These are phyloP conservation scores for Yamadazyma trypodendri DNA, from an alignment of 1,139 yeast genomes.

Conservation along the genomic window DNA sequence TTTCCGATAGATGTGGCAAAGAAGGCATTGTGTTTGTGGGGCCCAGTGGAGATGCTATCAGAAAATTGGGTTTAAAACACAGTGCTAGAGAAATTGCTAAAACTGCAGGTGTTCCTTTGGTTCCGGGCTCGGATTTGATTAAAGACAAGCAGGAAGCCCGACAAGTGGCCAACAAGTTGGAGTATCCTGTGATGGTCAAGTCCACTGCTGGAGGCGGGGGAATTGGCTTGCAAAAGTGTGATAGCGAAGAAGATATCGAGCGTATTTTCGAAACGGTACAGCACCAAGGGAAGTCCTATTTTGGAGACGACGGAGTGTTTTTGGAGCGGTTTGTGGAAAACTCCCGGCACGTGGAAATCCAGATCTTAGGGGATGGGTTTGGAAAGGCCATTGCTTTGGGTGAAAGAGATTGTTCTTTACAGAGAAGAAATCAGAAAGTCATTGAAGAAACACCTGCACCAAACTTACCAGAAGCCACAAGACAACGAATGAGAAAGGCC, in stretches of 20 bases:
- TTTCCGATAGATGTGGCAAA: conserved; percentile 78
- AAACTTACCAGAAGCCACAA: conserved; percentile 75
- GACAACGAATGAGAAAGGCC: conserved; percentile 73
- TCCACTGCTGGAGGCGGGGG: conserved; percentile 99
- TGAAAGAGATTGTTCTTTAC: conserved; percentile 96
- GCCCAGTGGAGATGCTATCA: conserved; percentile 78
- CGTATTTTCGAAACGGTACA: conserved; percentile 85
- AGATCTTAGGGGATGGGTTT: conserved; percentile 91
- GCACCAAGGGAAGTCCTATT: conserved; percentile 89
- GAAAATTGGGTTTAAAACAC: conserved; percentile 89
- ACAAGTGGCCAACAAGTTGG: conserved; percentile 71
- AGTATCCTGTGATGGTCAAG: conserved; percentile 93
- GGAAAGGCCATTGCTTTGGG: conserved; percentile 93
- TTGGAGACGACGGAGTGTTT: conserved; percentile 94
- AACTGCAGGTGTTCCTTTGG: conserved; percentile 87
- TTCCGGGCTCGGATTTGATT: conserved; percentile 89
- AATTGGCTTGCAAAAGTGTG: conserved; percentile 92
- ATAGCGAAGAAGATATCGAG: conserved; percentile 73
- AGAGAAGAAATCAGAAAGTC: conserved; percentile 93
- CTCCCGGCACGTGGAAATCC: conserved; percentile 95
- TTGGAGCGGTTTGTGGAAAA: conserved; percentile 90
- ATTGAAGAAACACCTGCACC: conserved; percentile 99
- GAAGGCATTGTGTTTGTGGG: conserved; percentile 93
- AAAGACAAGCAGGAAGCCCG: conserved; percentile 70
- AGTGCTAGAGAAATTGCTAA: conserved; percentile 93